Evolutionary conservation across 2,329 filamentous ascomycete genomes (phyloP).

Genomic region (Aschersonia sp.): DNA sequence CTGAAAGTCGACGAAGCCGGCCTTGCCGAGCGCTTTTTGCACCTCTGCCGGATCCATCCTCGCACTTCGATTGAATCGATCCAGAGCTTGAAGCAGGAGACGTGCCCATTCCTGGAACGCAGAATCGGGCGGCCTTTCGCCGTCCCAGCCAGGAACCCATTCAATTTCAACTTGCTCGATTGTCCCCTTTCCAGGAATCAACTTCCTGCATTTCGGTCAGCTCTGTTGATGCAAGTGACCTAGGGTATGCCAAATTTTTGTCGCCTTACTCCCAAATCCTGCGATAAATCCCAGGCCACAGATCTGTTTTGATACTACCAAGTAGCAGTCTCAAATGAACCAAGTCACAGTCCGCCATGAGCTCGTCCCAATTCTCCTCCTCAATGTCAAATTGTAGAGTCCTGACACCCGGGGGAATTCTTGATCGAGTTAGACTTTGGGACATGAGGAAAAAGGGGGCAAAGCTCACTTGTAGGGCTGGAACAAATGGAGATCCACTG

Average conservation of each 20-base stretch:
- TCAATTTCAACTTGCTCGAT: conserved; percentile 89
- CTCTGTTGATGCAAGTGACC: background rate
- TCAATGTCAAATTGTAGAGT: conserved; percentile 61
- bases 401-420: conserved; percentile 48
- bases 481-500: conserved; percentile 24
- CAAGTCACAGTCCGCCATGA: conserved; percentile 51
- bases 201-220: conserved; percentile 36
- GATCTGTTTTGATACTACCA: conserved; percentile 55
- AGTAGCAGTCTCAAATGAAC: conserved; percentile 70
- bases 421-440: conserved; percentile 19
- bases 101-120: conserved; percentile 55
- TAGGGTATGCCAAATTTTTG: background rate
- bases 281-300: conserved; percentile 59
- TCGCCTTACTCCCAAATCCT: conserved; percentile 48
- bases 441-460: no score
- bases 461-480: conserved; percentile 22
- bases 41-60: conserved; percentile 38
- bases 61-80: conserved; percentile 48
- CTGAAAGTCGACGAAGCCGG: conserved; percentile 69
- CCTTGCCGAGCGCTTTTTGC: conserved; percentile 43
- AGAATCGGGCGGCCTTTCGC: conserved; percentile 45
- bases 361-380: conserved; percentile 42
- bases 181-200: conserved; percentile 59
- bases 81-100: conserved; percentile 53
- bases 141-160: conserved; percentile 58